A percentile compares a stretch with the other conserved stretches of the same genome.
phyloP scores from a whole-genome alignment of 192 early-diverging fungal species.

The Podila clonocystis region DNA sequence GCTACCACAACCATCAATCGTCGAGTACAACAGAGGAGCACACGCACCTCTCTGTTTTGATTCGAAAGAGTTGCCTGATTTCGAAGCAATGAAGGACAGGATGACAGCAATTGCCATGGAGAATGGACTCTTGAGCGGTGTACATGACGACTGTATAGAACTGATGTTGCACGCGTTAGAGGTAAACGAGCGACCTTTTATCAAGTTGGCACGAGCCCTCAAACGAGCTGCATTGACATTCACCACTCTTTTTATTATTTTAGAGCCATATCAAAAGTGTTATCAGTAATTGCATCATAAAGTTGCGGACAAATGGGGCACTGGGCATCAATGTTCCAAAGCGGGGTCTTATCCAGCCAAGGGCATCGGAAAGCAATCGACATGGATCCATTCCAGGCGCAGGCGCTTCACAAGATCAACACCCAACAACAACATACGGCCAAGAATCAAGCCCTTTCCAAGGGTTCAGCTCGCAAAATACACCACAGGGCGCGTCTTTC shows the following conservation, averaged over 20 bases:
- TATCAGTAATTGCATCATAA: conserved; percentile 73
- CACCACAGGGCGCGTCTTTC: conserved; percentile 10
- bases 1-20: conserved; percentile 14
- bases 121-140: conserved; percentile 72
- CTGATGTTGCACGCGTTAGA: conserved; percentile 75
- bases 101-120: conserved; percentile 77
- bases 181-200: conserved; percentile 21
- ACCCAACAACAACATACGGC: conserved; percentile 2
- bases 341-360: conserved; percentile 23
- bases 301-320: conserved; percentile 69
- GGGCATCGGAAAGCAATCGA: conserved; percentile 52
- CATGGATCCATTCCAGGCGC: conserved; percentile 14
- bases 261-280: conserved; percentile 74
- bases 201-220: no score
- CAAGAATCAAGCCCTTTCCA: neutral
- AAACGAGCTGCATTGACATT: neutral
- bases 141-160: conserved; percentile 67
- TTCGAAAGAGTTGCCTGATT: conserved; percentile 71
- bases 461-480: neutral
- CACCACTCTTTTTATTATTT: neutral
- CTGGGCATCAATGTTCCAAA: conserved; percentile 57
- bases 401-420: conserved; percentile 44
- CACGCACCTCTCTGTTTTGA: conserved; percentile 74
- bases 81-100: conserved; percentile 69
- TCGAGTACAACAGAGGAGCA: conserved; percentile 74